A percentile compares a stretch with the other conserved stretches of the same genome.
These are phyloP conservation scores for Suillus subluteus DNA, from an alignment of 768 basidiomycete species.

Conservation along the genomic window DNA sequence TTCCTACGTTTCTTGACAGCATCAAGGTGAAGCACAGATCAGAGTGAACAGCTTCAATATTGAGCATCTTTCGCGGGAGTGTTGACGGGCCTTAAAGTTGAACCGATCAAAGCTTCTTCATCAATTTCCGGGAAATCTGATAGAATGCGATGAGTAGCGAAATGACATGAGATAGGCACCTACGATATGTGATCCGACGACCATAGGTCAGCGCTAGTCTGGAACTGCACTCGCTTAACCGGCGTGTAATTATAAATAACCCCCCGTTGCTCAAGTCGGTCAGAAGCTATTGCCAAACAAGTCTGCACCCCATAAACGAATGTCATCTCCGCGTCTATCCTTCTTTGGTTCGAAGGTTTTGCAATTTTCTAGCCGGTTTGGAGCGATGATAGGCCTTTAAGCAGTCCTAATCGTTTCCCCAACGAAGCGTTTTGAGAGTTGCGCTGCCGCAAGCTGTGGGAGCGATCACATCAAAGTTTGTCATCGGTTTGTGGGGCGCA, in stretches of 20 bases:
- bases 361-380: neutral
- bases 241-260: neutral
- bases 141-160: neutral
- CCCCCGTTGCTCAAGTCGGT: no score
- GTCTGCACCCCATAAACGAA: neutral
- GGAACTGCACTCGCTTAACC: neutral
- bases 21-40: neutral
- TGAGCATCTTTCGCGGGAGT: neutral
- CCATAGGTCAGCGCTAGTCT: neutral
- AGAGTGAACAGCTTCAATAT: neutral
- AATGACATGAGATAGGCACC: conserved; percentile 1
- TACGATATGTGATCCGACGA: neutral
- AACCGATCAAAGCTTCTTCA: neutral
- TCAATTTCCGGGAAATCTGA: conserved; percentile 2
- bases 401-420: neutral
- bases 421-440: neutral
- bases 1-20: neutral
- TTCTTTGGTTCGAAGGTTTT: conserved; percentile 2
- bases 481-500: neutral
- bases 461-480: neutral
- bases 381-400: neutral
- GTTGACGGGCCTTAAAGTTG: neutral
- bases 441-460: neutral
- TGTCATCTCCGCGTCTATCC: neutral
- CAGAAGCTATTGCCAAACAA: conserved; percentile 4